Evolutionary conservation across 2,329 filamentous ascomycete genomes (phyloP).

Genomic region (Cladosporium oxysporum): DNA sequence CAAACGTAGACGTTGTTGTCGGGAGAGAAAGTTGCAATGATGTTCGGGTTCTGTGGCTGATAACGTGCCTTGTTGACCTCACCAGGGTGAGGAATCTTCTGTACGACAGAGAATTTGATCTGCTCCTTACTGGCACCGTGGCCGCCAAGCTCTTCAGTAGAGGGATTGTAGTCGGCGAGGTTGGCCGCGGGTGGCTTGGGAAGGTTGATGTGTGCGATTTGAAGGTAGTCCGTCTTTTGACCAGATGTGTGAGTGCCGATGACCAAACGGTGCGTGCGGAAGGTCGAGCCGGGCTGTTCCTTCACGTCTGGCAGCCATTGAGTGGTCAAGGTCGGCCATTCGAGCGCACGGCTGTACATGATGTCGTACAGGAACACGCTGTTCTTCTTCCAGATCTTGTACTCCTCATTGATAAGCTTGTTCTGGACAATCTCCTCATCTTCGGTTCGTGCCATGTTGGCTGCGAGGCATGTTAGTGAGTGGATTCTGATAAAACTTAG

Average conservation of each 20-base stretch:
- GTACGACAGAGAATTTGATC: conserved; percentile 87
- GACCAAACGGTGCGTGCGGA: conserved; percentile 82
- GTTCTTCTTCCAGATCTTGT: conserved; percentile 99
- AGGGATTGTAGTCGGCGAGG: conserved; percentile 79
- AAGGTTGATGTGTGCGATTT: conserved; percentile 92
- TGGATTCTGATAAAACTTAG: background rate
- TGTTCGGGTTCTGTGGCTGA: conserved; percentile 94
- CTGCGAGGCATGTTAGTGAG: background rate
- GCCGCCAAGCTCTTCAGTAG: conserved; percentile 89
- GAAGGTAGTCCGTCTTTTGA: conserved; percentile 82
- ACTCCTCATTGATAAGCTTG: conserved; percentile 96
- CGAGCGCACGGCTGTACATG: conserved; percentile 89
- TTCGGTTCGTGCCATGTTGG: background rate
- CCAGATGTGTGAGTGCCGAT: conserved; percentile 94
- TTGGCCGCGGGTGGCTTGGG: conserved; percentile 75
- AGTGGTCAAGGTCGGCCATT: conserved; percentile 95
- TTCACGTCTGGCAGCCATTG: conserved; percentile 98
- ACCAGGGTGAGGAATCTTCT: conserved; percentile 93
- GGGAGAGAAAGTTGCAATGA: conserved; percentile 89
- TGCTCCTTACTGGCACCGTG: conserved; percentile 77
- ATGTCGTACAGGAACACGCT: conserved; percentile 97
- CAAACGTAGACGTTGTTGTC: conserved; percentile 90
- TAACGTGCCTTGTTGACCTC: conserved; percentile 99
- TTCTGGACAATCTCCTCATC: conserved; percentile 58
- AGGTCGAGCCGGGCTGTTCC: conserved; percentile 80